phyloP scores from a whole-genome alignment of 371 early-diverging fungal species.

The Encephalitozoon hellem region DNA sequence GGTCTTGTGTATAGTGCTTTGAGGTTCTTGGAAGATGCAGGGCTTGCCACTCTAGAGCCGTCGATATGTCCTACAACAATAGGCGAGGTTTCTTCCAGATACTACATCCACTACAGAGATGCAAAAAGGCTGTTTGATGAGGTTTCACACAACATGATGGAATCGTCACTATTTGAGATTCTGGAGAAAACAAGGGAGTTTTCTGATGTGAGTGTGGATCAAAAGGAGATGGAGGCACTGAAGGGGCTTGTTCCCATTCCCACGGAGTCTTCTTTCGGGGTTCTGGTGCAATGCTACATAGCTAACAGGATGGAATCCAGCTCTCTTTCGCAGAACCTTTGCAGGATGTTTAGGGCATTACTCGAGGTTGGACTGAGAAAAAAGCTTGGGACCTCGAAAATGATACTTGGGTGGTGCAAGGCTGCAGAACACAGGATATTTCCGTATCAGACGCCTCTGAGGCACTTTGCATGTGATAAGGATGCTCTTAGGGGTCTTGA shows the following conservation, averaged over 20 bases:
- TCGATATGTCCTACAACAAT: background rate
- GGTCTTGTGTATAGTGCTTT: background rate
- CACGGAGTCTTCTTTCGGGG: background rate
- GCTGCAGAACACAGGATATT: background rate
- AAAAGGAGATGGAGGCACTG: background rate
- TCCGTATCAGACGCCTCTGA: conserved; percentile 1
- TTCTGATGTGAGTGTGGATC: background rate
- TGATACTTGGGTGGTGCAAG: background rate
- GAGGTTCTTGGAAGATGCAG: background rate
- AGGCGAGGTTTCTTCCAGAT: background rate
- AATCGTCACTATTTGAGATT: background rate
- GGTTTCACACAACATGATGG: background rate
- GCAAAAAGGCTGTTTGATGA: background rate
- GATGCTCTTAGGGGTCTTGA: background rate
- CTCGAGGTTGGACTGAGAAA: background rate
- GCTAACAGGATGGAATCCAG: background rate
- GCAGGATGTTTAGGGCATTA: background rate
- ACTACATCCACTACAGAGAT: background rate
- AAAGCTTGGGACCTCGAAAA: background rate
- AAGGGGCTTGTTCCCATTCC: background rate
- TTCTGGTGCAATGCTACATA: background rate
- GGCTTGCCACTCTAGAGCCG: background rate
- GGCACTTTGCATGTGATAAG: background rate
- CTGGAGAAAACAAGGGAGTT: background rate
- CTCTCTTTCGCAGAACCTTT: background rate